A percentile compares a stretch with the other conserved stretches of the same genome.
Conservation (phyloP, 768 basidiomycete genomes). For the Suillus cothurnatus region DNA sequence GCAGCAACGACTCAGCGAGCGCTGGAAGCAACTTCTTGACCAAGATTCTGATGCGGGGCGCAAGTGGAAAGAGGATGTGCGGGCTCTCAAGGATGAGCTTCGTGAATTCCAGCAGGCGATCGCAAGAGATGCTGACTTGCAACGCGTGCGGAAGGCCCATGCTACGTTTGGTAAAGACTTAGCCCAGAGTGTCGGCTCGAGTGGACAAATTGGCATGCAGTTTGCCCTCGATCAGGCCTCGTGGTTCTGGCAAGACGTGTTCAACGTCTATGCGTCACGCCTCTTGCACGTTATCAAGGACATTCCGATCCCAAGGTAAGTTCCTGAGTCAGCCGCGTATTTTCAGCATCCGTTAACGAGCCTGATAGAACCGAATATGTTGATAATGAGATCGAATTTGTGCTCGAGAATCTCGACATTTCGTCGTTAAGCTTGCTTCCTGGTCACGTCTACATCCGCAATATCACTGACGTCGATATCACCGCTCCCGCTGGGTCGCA, state of each 20-base stretch:
- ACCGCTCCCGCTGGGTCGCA: constrained; percentile 39
- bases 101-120: constrained; percentile 47
- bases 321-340: background rate
- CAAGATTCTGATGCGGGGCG: constrained; percentile 41
- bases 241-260: constrained; percentile 82
- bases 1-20: constrained; percentile 46
- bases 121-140: constrained; percentile 50
- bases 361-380: constrained; percentile 67
- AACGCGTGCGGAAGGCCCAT: constrained; percentile 49
- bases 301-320: constrained; percentile 70
- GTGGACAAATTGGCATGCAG: constrained; percentile 45
- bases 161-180: constrained; percentile 49
- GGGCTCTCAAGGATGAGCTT: constrained; percentile 47
- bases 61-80: constrained; percentile 56
- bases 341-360: background rate
- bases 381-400: constrained; percentile 68
- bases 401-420: constrained; percentile 73
- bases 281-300: constrained; percentile 53
- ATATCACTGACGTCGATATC: constrained; percentile 66
- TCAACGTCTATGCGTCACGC: constrained; percentile 77
- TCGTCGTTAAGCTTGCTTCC: constrained; percentile 68
- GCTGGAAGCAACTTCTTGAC: constrained; percentile 54
- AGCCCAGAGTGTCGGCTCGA: constrained; percentile 42
- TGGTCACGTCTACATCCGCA: constrained; percentile 70
- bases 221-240: constrained; percentile 60